Evolutionary conservation across 78 protist genomes (phyloP), one percentile per base, ranked within the genome.

Genomic region (Emiliania huxleyi): DNA sequence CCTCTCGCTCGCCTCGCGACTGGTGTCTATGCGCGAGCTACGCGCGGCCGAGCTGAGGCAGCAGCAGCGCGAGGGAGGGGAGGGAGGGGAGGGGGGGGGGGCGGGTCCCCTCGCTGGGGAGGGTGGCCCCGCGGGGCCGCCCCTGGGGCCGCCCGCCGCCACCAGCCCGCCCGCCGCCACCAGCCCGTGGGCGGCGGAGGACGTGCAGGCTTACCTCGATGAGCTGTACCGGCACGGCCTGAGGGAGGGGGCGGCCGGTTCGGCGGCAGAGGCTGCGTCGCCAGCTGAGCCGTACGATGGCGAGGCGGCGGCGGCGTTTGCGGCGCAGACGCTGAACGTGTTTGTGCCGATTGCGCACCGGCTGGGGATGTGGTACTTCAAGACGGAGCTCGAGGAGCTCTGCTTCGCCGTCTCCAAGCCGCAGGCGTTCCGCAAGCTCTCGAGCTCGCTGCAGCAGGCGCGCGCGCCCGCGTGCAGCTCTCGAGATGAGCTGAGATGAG

Each of bases 301-400:
- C 62, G 15, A 52, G 62, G 62, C 62, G 8, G 62, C 62, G 62
- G 62, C 62, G 62, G 62, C 62, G 8, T 62, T 62, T 15, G 73
- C 73, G 38, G n/a, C 8, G 73, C 73, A 77, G 48, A 40, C 87
- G 49, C 49, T 77, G 43, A 21, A 83, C 21, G n/a, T 83, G 6
- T 83, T 83, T 44, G 89, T 37, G 69, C 89, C 89, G 56, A 40
- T 83, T 18, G 89, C 89, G 49, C 89, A 83, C 56, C 89, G 89
- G 25, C 89, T 83, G 33, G 40, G 42, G 29, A 83, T 83, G 69
- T 42, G 56, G 69, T 45, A 21, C 38, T 33, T 83, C 89, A 83
- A 83, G 89, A 0, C 42, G 15, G 89, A 83, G 89, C 89, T 83
- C 62, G 89, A 83, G 89, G 26, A 44, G 69, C 89, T 0, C 33